Base-by-base conservation (phyloP, 805 yeast species). In the Candida taoyuanica region DNA sequence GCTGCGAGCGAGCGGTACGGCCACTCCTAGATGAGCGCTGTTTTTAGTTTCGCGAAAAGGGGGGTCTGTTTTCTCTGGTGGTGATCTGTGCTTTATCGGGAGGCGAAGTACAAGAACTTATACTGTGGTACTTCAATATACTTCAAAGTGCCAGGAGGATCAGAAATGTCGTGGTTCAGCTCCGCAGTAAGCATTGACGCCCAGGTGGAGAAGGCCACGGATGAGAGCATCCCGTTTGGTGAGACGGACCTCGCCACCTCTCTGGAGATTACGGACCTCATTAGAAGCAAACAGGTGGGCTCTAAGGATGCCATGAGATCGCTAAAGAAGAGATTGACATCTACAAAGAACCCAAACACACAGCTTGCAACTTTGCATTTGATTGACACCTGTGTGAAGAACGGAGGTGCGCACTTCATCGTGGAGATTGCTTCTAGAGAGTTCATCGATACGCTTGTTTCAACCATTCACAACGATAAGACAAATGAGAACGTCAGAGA, bases 191-290 rank as follows among this genome's bases (percentile, higher is more conserved):
- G 37, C 7, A 40, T 51, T 7, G 93, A 83, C 48, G 70, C 66
- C 33, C 75, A 31, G 49, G 77, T 89, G 27, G 75, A 72, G 38
- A 76, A 73, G 46, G 95, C 96, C 14, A 86, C 96, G 1, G 81
- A 89, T 27, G 95, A 87, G 58, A 67, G 85, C n/a, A 82, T 89
- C 32, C 97, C 97, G 5, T 78, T 82, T 54, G 97, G 97, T 3
- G 96, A 89, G 53, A 70, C 84, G 32, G 96, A 89, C 53, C 64
- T 83, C 42, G 70, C 76, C 12, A 64, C 71, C 31, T 88, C 91
- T 12, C 67, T 93, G 42, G 98, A 93, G 55, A 74, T 91, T 38
- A 83, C 95, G 35, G 98, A 93, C 59, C 56, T 79, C 29, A 85
- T 93, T 27, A 74, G 97, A 48, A 78, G 91, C 32, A 87, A 87